Evolutionary conservation across 1,139 yeast species (phyloP).

Genomic region (Pneumocystis jirovecii): DNA sequence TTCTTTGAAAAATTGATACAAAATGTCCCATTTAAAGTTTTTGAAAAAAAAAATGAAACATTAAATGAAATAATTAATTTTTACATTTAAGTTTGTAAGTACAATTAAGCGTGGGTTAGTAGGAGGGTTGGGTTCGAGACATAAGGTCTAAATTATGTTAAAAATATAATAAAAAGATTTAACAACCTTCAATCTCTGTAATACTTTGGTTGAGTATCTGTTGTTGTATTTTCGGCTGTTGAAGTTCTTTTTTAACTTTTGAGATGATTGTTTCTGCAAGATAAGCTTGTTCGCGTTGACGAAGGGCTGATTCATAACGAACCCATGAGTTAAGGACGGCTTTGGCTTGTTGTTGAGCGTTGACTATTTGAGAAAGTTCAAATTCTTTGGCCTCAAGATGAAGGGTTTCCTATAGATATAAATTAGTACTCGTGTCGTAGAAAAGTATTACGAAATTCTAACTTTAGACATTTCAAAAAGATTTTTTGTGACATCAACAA

Average conservation of each 20-base stretch:
- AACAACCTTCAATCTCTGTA: conserved; percentile 52
- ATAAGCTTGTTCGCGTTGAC: conserved; percentile 92
- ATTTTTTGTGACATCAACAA: conserved; percentile 78
- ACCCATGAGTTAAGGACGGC: conserved; percentile 97
- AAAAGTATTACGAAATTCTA: neutral
- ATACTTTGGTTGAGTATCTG: conserved; percentile 80
- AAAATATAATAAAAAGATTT: neutral
- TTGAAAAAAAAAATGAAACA: neutral
- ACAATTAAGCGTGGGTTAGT: neutral
- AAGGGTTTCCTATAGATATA: conserved; percentile 56
- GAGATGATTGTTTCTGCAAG: conserved; percentile 72
- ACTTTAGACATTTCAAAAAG: conserved; percentile 69
- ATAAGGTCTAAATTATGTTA: neutral
- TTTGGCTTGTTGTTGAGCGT: conserved; percentile 79
- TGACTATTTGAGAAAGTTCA: conserved; percentile 81
- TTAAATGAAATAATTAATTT: neutral
- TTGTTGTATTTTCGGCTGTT: conserved; percentile 87
- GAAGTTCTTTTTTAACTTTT: conserved; percentile 74
- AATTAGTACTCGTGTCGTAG: neutral
- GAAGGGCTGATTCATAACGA: conserved; percentile 91
- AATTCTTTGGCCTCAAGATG: conserved; percentile 87
- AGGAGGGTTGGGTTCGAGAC: neutral
- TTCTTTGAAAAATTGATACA: neutral
- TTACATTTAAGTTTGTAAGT: neutral
- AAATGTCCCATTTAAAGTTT: neutral